Evolutionary conservation across 306 rosid genomes (phyloP), one percentile per base, ranked within the genome.

Genomic region (Vachellia collinsii): DNA sequence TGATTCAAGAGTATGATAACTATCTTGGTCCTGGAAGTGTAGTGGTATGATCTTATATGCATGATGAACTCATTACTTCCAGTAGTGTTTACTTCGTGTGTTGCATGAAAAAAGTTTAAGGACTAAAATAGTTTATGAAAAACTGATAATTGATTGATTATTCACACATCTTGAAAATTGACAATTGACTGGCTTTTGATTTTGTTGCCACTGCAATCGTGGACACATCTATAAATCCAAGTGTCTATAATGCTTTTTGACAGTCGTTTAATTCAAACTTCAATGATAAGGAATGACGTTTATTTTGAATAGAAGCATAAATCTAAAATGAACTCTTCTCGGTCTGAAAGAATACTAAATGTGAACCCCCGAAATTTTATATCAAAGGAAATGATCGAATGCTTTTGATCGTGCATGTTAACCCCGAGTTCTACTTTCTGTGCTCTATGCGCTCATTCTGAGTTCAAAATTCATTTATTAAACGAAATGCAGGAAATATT

Each of bases 21-120:
- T 95, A 95, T 88, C 98, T 95, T 81, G 99, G 99, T 81, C 97
- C 99, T 56, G 99, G 97, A 78, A 95, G 99, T 79, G 88, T 86
- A 50, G 72, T 95, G 99, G 99, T 95, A 90, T 81, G 89, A 71
- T 61, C 72, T 72, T 74, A 12, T 75, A 37, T 78, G 77, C 75
- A 29, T 58, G 22, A 47, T 72, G 46, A 48, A 48, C 39, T 46
- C 54, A 9, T 14, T 78, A 13, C 23, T 59, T 48, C 44, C 64
- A 39, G 70, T 20, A 10, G 34, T 46, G 62, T 51, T 4, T 10
- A 13, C 36, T 59, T 67, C n/a, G 19, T 11, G 8, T 20, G 53
- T 68, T 41, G 44, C 61, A 44, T 58, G 22, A 25, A 10, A 14
- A 74, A 74, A 11, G 67, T 56, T 54, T 13, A 51, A 56, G 80